These are phyloP conservation scores for Parmales sp. DNA, from an alignment of 108 stramenopile species.

Conservation along the genomic window DNA sequence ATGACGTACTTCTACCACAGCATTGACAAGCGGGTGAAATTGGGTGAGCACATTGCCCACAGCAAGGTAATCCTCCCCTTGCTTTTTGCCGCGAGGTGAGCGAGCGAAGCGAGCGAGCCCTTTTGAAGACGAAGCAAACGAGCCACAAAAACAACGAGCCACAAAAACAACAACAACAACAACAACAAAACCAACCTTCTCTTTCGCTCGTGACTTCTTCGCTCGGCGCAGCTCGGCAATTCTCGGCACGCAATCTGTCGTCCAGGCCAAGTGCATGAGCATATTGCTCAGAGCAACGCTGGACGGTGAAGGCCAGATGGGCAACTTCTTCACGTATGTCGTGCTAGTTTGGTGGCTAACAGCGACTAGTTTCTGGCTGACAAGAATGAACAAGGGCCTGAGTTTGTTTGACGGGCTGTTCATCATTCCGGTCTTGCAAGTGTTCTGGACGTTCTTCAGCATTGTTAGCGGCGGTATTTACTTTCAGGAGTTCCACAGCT, in stretches of 20 bases:
- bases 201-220: too few relatives aligned
- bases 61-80: slow-evolving; percentile 19
- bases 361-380: slow-evolving; percentile 26
- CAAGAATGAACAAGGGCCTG: slow-evolving; percentile 32
- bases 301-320: neutral
- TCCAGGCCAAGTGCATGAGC: slow-evolving; percentile 31
- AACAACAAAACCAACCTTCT: too few relatives aligned
- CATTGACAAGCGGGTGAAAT: neutral
- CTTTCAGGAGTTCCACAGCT: slow-evolving; percentile 28
- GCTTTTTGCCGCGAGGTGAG: slow-evolving; percentile 23
- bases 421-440: slow-evolving; percentile 41
- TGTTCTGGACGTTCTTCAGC: slow-evolving; percentile 30
- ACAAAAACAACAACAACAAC: too few relatives aligned
- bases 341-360: slow-evolving; percentile 19
- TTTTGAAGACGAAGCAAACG: too few relatives aligned
- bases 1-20: neutral
- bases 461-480: slow-evolving; percentile 33
- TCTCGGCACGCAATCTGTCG: slow-evolving; percentile 31
- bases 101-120: too few relatives aligned
- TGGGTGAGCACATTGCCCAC: neutral
- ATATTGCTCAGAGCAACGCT: slow-evolving; percentile 14
- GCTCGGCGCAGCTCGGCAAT: slow-evolving; percentile 33
- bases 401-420: slow-evolving; percentile 33
- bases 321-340: slow-evolving; percentile 23
- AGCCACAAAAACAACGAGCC: too few relatives aligned